Base-by-base conservation (phyloP, 768 basidiomycete species). In the Pleurotus tuber-regium region DNA sequence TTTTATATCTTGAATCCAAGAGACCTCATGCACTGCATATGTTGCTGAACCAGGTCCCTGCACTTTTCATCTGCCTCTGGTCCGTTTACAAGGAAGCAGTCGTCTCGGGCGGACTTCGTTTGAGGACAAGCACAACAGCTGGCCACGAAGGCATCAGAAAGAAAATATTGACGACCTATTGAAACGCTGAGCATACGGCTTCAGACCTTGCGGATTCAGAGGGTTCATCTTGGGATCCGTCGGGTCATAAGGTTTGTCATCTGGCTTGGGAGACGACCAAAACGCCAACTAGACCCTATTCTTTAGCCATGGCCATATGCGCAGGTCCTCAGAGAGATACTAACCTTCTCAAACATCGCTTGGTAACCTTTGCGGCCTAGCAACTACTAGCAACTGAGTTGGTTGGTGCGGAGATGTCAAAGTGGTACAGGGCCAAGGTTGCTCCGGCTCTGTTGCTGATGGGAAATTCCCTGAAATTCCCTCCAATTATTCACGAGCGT, bases 51-150 rank as follows among this genome's bases (percentile, higher is more conserved):
- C 40, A 93, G 70, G 44, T 88, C 82, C 61, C 76, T 83, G 73
- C 97, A 99, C 64, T 87, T 85, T 52, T 86, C 86, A 51, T 81
- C 77, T 4, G 88, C 87, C 52, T 82, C 80, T 3, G 77, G 62
- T 54, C 85, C 85, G 59, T 78, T 81, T 52, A 82, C 80, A 54
- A 98, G 74, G 76, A 97, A 98, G 70, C 97, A 99, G 57, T 94
- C 86, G 67, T 99, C 97, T 9, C 97, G 80, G n/a, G 78, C 79
- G 2, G 86, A 80, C 67, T 98, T 98, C 2, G 94, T 96, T 60
- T 92, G 79, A 2, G 93, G 94, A 64, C 96, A 98, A 36, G 95
- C 96, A 63, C 96, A 98, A 60, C 96, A 98, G 60, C 96, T 98
- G 14, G 6, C n/a, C n/a, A n/a, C n/a, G n/a, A n/a, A n/a, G 11